Conservation (phyloP, 225 moss, liverwort and hornwort genomes). For the Marchantia paleacea region DNA sequence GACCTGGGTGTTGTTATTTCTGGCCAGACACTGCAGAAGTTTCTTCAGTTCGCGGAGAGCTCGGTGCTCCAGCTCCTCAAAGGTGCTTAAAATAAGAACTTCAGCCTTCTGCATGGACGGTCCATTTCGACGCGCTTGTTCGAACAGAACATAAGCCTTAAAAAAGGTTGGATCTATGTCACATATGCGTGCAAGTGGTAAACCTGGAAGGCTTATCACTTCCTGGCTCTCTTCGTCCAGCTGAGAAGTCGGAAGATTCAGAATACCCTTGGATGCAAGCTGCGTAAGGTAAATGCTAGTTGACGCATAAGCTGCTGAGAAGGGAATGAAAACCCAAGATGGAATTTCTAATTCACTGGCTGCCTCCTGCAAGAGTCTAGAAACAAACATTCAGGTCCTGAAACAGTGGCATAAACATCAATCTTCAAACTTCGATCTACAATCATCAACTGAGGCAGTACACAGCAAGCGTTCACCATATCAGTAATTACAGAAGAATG, state of each 20-base stretch:
- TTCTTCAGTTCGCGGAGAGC: neutral
- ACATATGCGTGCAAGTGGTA: neutral
- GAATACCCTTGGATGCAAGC: neutral
- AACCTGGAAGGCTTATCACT: slow-evolving; percentile 13
- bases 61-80: slow-evolving; percentile 8
- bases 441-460: too few relatives aligned
- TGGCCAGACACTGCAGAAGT: neutral
- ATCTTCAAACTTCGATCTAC: too few relatives aligned
- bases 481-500: neutral
- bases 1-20: neutral
- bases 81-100: neutral
- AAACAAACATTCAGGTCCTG: neutral
- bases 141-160: neutral
- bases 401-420: neutral
- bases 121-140: neutral
- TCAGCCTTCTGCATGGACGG: neutral
- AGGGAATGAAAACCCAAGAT: neutral
- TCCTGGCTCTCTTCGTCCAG: neutral
- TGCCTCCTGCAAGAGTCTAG: neutral
- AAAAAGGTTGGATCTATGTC: neutral
- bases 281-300: neutral
- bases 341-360: neutral
- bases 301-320: neutral
- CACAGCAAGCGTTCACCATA: too few relatives aligned
- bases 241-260: slow-evolving; percentile 6